Percentiles rank a stretch among this genome's conserved stretches.
Evolutionary conservation across 225 moss, liverwort and hornwort genomes (phyloP).

Genomic region (Pseudoscleropodium purum): DNA sequence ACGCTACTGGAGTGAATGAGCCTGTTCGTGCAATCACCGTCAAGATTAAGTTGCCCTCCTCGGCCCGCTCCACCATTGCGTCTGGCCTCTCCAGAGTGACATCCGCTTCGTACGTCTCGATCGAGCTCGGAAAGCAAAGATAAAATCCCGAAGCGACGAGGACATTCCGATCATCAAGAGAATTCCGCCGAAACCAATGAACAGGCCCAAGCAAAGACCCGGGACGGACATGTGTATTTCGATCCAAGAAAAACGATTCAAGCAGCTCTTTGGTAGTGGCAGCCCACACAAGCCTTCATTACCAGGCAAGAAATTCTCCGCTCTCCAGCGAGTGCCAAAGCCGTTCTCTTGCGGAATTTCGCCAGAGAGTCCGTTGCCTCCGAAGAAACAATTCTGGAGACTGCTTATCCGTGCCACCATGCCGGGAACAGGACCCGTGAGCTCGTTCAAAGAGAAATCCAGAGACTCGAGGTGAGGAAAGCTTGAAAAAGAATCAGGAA

Average conservation of each 20-base stretch:
- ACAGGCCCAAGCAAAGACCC: background rate
- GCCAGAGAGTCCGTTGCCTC: conserved; percentile 3
- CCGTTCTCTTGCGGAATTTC: background rate
- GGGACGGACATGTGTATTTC: background rate
- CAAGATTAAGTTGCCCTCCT: background rate
- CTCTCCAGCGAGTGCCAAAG: background rate
- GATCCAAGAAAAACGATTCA: background rate
- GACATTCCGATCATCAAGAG: background rate
- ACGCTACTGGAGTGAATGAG: background rate
- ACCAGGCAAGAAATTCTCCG: background rate
- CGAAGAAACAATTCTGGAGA: background rate
- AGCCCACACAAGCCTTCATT: background rate
- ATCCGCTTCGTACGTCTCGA: background rate
- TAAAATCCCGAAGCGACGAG: background rate
- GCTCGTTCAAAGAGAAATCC: background rate
- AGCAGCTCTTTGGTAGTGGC: background rate
- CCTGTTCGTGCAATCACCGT: background rate
- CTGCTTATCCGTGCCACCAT: background rate
- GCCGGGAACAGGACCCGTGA: background rate
- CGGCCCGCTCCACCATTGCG: background rate
- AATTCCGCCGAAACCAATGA: background rate
- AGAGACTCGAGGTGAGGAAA: conserved; percentile 5
- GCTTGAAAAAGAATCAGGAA: background rate
- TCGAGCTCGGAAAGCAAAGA: background rate
- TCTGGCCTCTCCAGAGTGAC: background rate